phyloP scores from a whole-genome alignment of 1,284 basidiomycete genomes.

The Cutaneotrichosporon dermatis region DNA sequence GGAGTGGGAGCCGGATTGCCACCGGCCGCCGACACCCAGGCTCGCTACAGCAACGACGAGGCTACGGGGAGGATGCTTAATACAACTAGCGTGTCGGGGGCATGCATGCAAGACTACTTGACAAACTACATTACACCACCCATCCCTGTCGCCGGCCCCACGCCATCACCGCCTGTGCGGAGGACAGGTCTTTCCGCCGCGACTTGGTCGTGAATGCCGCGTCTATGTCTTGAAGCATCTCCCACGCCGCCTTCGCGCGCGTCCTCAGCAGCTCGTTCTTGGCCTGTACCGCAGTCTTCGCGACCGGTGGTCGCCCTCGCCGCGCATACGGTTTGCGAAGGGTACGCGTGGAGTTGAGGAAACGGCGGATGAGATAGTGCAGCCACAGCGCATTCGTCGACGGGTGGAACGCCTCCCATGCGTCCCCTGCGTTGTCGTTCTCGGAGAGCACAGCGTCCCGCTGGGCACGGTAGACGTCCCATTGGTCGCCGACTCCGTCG shows the following conservation, averaged over 20 bases:
- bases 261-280: neutral
- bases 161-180: constrained; percentile 3
- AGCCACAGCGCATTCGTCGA: constrained; percentile 36
- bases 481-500: constrained; percentile 82
- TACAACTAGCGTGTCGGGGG: too few relatives aligned
- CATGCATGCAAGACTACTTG: too few relatives aligned
- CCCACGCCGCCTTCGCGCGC: constrained; percentile 14
- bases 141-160: constrained; percentile 10
- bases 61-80: too few relatives aligned
- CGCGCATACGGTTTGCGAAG: constrained; percentile 26
- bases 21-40: too few relatives aligned
- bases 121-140: neutral
- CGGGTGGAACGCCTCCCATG: constrained; percentile 13
- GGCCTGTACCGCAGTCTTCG: neutral
- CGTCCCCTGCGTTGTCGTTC: neutral
- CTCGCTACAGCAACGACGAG: too few relatives aligned
- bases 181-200: neutral
- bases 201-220: neutral
- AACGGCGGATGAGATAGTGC: constrained; percentile 34
- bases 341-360: constrained; percentile 28
- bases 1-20: too few relatives aligned
- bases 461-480: constrained; percentile 92
- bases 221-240: constrained; percentile 15
- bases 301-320: neutral
- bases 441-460: constrained; percentile 34